Evolutionary conservation across 371 early-diverging fungal genomes (phyloP), one percentile per base, ranked within the genome.

Genomic region (Apophysomyces trapeziformis): DNA sequence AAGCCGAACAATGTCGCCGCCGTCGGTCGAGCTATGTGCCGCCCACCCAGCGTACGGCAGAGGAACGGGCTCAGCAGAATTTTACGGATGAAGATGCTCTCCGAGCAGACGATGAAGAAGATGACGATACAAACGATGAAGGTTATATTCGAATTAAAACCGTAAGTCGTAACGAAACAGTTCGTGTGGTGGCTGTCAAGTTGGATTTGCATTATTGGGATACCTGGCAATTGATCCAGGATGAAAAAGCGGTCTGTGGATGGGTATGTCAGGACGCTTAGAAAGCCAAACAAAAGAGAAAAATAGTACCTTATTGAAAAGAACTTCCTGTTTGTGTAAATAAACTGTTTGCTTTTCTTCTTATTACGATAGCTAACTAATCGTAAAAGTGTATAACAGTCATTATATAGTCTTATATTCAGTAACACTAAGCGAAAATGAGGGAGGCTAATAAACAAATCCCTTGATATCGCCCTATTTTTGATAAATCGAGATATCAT

Each of bases 201-300:
- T 60, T 90, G 36, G 92, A 91, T 78, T 74, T 86, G 18, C 90
- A 89, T 71, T 92, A 89, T 66, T 92, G 92, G 92, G 84, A 84
- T 4, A 80, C 89, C 0, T 89, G 89, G 80, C 84, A 89, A 69
- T 73, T 93, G 45, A 60, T 87, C 14, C 78, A 72, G 9, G 86
- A 88, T 46, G 80, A 81, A 0, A 70, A 68, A 9, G 61, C 79
- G 38, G 71, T 82, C n/a, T 80, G 84, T 64, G 90, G 90, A 16
- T 92, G 92, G 92, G 66, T 63, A n/a, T 79, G 80, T 38, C 44
- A 70, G 61, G 64, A 68, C 11, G 77, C 77, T 54, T 80, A 74
- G 64, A 71, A 46, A 60, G 4, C n/a, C 13, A 44, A 16, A 44
- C 47, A 12, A 61, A 54, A 13, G 5, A 1, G 32, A 14, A 26